Percentiles rank a stretch among this genome's conserved stretches.
Evolutionary conservation across 2,329 filamentous ascomycete genomes (phyloP).

Genomic region (Dothideomycetes sp.): DNA sequence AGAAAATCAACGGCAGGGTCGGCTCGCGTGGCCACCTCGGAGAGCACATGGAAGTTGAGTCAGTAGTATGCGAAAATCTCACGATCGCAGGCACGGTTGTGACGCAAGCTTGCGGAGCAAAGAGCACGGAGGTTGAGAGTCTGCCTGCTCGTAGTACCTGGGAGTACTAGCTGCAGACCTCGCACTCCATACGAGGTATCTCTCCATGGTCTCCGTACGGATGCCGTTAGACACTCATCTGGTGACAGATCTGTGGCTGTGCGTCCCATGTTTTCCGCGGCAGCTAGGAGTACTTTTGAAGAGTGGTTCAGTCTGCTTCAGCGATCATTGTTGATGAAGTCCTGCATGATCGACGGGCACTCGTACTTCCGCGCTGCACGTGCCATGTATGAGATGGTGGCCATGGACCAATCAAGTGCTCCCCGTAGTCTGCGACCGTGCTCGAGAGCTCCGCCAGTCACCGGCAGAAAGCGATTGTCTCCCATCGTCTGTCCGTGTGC

Average conservation of each 20-base stretch:
- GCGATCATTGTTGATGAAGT: too few relatives aligned
- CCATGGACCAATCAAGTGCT: slow-evolving; percentile 4
- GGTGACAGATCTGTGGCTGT: slow-evolving; percentile 1
- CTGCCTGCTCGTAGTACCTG: too few relatives aligned
- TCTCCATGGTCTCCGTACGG: too few relatives aligned
- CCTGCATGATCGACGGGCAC: too few relatives aligned
- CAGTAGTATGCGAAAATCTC: background rate
- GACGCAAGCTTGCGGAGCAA: background rate
- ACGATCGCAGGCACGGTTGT: background rate
- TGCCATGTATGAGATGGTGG: slow-evolving; percentile 1
- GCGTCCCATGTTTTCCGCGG: background rate
- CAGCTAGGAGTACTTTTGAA: slow-evolving; percentile 2
- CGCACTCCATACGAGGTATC: too few relatives aligned
- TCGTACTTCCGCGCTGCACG: slow-evolving; percentile 4
- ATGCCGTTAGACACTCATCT: too few relatives aligned
- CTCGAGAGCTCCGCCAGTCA: background rate
- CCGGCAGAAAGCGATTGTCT: too few relatives aligned
- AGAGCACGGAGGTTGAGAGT: too few relatives aligned
- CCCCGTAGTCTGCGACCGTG: slow-evolving; percentile 2
- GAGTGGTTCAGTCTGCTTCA: slow-evolving; percentile 3
- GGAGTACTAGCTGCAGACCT: too few relatives aligned
- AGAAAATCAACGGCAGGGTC: slow-evolving; percentile 12
- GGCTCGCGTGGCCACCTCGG: slow-evolving; percentile 10
- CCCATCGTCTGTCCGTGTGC: too few relatives aligned
- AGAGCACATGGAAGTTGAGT: background rate